Conservation (phyloP, 2,329 filamentous ascomycete genomes). For the Dactylonectria macrodidyma region DNA sequence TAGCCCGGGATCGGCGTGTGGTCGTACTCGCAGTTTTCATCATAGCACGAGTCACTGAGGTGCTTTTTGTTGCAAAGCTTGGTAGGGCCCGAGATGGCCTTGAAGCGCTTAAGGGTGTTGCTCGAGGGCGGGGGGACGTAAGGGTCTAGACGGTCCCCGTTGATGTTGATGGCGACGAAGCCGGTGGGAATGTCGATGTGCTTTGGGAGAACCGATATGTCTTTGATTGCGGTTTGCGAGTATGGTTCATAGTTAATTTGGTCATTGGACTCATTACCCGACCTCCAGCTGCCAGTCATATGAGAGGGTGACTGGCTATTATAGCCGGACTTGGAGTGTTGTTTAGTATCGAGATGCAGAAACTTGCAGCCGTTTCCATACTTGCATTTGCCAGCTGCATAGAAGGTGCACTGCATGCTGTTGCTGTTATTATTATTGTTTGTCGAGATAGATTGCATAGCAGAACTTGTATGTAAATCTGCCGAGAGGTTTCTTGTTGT, state of each 20-base stretch:
- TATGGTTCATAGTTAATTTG: slow-evolving; percentile 25
- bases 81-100: slow-evolving; percentile 27
- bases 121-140: slow-evolving; percentile 28
- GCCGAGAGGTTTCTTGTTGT: slow-evolving; percentile 11
- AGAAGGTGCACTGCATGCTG: slow-evolving; percentile 36
- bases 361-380: slow-evolving; percentile 41
- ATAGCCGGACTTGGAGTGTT: slow-evolving; percentile 21
- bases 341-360: slow-evolving; percentile 33
- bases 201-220: slow-evolving; percentile 33
- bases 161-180: slow-evolving; percentile 39
- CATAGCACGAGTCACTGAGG: slow-evolving; percentile 33
- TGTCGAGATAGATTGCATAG: background rate
- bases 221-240: slow-evolving; percentile 11
- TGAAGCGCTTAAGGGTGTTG: slow-evolving; percentile 32
- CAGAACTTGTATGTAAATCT: slow-evolving; percentile 16
- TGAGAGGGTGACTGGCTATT: slow-evolving; percentile 30
- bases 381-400: too few relatives aligned
- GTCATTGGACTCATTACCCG: slow-evolving; percentile 18
- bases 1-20: too few relatives aligned
- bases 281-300: slow-evolving; percentile 21
- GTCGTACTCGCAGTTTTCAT: slow-evolving; percentile 37
- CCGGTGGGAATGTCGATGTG: slow-evolving; percentile 35
- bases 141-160: slow-evolving; percentile 38
- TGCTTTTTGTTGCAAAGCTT: too few relatives aligned
- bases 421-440: too few relatives aligned